phyloP scores from a whole-genome alignment of 257 asterid species.

The Nicotiana knightiana region DNA sequence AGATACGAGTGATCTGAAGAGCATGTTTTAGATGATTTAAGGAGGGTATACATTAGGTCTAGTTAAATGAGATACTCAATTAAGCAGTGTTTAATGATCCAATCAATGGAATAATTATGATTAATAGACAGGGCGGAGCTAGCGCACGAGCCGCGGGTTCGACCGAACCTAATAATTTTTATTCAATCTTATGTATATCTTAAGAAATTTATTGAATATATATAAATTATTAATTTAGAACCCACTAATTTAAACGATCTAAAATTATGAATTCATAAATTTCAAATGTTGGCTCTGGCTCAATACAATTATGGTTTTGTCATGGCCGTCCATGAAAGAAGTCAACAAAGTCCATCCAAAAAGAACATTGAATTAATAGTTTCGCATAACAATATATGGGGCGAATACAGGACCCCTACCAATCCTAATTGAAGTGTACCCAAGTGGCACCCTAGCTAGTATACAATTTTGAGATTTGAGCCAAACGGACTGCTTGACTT shows the following conservation, averaged over 20 bases:
- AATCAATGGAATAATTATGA: neutral
- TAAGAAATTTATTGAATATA: too few relatives aligned
- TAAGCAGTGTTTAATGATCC: neutral
- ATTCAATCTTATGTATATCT: too few relatives aligned
- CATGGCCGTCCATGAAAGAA: neutral
- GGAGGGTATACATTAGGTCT: neutral
- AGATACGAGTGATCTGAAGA: neutral
- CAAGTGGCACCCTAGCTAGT: neutral
- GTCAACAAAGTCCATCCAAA: constrained; percentile 2
- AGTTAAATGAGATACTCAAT: neutral
- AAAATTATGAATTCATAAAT: too few relatives aligned
- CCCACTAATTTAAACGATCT: too few relatives aligned
- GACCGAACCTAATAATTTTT: too few relatives aligned
- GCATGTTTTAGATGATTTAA: neutral
- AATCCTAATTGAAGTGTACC: neutral
- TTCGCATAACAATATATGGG: neutral
- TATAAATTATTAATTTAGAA: too few relatives aligned
- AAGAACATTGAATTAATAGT: neutral
- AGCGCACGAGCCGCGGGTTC: too few relatives aligned
- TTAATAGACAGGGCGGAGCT: neutral
- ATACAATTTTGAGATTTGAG: constrained; percentile 4
- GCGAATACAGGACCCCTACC: neutral
- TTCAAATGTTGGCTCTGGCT: too few relatives aligned
- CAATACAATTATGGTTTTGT: neutral
- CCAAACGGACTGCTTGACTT: neutral